Conservation (phyloP, 2,329 filamentous ascomycete species). For the Fusarium napiforme region DNA sequence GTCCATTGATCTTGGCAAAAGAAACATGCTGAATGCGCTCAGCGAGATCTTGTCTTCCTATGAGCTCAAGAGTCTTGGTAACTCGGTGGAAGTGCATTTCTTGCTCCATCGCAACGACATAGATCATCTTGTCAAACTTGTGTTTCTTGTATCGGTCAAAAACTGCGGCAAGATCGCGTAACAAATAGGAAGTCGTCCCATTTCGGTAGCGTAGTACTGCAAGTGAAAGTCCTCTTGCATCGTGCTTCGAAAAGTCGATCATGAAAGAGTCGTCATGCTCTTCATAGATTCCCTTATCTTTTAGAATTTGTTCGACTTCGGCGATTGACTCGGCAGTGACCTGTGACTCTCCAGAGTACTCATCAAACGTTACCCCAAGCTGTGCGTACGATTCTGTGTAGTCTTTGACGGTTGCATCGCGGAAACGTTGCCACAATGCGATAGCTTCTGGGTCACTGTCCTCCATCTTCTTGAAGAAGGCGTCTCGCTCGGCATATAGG, state of each 20-base stretch:
- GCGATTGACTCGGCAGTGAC: slow-evolving; percentile 63
- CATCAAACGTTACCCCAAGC: slow-evolving; percentile 66
- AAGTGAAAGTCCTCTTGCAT: slow-evolving; percentile 76
- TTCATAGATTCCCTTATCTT: slow-evolving; percentile 70
- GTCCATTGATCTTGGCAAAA: slow-evolving; percentile 65
- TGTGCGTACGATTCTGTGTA: slow-evolving; percentile 66
- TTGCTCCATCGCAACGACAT: slow-evolving; percentile 78
- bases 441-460: slow-evolving; percentile 65
- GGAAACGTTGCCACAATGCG: slow-evolving; percentile 64
- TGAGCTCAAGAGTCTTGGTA: slow-evolving; percentile 65
- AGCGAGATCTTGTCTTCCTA: slow-evolving; percentile 49
- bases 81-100: slow-evolving; percentile 78
- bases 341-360: slow-evolving; percentile 75
- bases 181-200: slow-evolving; percentile 61
- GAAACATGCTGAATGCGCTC: slow-evolving; percentile 52
- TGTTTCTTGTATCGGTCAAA: slow-evolving; percentile 69
- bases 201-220: slow-evolving; percentile 72
- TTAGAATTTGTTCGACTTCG: slow-evolving; percentile 67
- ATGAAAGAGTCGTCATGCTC: slow-evolving; percentile 73
- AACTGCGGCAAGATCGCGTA: slow-evolving; percentile 77
- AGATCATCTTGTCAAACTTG: slow-evolving; percentile 81
- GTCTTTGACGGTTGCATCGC: slow-evolving; percentile 64
- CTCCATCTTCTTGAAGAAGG: slow-evolving; percentile 69
- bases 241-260: slow-evolving; percentile 77
- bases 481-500: slow-evolving; percentile 60